Percentiles rank a stretch among this genome's conserved stretches.
These are phyloP conservation scores for Podospora pseudocomata DNA, from an alignment of 495 filamentous ascomycete genomes.

Conservation along the genomic window DNA sequence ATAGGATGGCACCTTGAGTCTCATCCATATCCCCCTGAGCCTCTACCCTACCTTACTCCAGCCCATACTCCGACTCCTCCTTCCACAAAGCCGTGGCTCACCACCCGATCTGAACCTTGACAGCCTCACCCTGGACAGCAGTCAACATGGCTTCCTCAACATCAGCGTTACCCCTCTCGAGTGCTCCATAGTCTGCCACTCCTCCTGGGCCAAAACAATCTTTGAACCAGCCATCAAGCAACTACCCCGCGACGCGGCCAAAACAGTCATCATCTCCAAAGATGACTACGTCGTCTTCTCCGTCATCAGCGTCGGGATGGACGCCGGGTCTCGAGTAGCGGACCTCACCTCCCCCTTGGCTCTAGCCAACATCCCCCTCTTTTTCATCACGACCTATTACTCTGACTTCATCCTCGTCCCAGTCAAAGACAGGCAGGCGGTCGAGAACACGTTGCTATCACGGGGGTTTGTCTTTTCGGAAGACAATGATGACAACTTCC, in stretches of 20 bases:
- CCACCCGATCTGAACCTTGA: neutral
- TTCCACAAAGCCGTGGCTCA: slow-evolving; percentile 49
- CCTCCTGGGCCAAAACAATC: slow-evolving; percentile 62
- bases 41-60: slow-evolving; percentile 80
- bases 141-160: slow-evolving; percentile 76
- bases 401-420: slow-evolving; percentile 96
- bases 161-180: slow-evolving; percentile 89
- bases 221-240: slow-evolving; percentile 67
- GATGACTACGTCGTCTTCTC: slow-evolving; percentile 86
- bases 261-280: slow-evolving; percentile 65
- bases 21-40: slow-evolving; percentile 86
- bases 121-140: slow-evolving; percentile 29
- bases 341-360: slow-evolving; percentile 90
- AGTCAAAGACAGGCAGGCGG: slow-evolving; percentile 61
- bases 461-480: slow-evolving; percentile 75
- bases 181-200: slow-evolving; percentile 87
- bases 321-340: slow-evolving; percentile 89
- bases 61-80: slow-evolving; percentile 77
- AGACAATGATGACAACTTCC: slow-evolving; percentile 65
- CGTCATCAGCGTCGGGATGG: slow-evolving; percentile 81
- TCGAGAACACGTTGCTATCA: slow-evolving; percentile 71
- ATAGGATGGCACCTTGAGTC: slow-evolving; percentile 79
- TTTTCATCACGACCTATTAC: slow-evolving; percentile 98
- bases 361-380: slow-evolving; percentile 89
- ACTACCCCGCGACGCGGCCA: slow-evolving; percentile 43